Evolutionary conservation across 2,329 filamentous ascomycete genomes (phyloP), one percentile per base, ranked within the genome.

Genomic region (Ceratocystis destructans): DNA sequence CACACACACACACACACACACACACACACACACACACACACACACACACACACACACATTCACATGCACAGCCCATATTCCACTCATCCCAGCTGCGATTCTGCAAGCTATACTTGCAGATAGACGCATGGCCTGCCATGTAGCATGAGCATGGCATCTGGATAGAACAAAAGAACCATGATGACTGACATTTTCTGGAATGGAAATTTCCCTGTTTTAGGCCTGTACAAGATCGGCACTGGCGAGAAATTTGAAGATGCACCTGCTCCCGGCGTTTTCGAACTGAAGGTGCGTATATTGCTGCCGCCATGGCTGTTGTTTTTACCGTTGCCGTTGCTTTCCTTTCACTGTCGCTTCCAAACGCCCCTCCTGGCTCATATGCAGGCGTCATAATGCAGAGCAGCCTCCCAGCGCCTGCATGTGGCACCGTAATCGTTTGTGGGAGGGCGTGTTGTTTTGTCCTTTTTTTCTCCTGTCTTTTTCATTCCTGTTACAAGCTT

Each of bases 211-310:
- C 17, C 10, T 28, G 22, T 8, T 64, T 61, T 69, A 86, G 83
- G 73, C 70, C 79, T 85, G 67, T 86, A 76, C 80, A 86, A 86
- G 77, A 75, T 83, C 69, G 79, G 75, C 68, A 80, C 73, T 67
- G 81, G 78, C 72, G 83, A 85, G 73, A 81, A 86, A 73, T 78
- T 86, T 72, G 69, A 73, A 70, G 75, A 74, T 69, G 86, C 86
- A 71, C 70, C 80, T 66, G 75, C 77, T 70, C 86, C 86, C 37
- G 85, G 87, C 77, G 82, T 85, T 77, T 89, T 90, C 73, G 84
- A 90, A 75, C 73, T 90, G 68, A 86, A 85, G 80, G 86, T 85
- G 76, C 67, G 77, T 72, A 41, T 41, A 41, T 41, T 41, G 37
- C 12, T 2, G 4, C 12, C 3, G 10, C 33, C 33, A 37, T 37